Percentiles rank a stretch among this genome's conserved stretches.
These are phyloP conservation scores for Fusarium lyarnte DNA, from an alignment of 2,329 filamentous ascomycete genomes.

Conservation along the genomic window DNA sequence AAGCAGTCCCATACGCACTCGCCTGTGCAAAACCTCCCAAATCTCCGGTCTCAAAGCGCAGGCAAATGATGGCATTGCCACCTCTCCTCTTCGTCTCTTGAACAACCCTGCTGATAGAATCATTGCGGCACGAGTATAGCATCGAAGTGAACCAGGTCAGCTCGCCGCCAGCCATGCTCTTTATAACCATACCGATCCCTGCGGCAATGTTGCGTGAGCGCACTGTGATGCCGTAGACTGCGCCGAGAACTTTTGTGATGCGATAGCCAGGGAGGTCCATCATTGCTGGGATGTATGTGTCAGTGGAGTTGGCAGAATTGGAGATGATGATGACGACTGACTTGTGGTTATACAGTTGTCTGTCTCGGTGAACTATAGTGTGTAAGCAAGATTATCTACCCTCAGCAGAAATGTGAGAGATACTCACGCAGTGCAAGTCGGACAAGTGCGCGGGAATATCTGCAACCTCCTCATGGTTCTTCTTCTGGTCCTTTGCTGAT, in stretches of 20 bases:
- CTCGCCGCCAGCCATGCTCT: slow-evolving; percentile 67
- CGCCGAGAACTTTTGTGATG: slow-evolving; percentile 65
- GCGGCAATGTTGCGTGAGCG: slow-evolving; percentile 68
- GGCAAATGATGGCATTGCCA: slow-evolving; percentile 68
- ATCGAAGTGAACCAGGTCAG: slow-evolving; percentile 67
- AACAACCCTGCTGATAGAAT: slow-evolving; percentile 65
- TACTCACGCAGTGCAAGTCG: slow-evolving; percentile 59
- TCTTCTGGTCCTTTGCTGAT: slow-evolving; percentile 37
- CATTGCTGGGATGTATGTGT: slow-evolving; percentile 55
- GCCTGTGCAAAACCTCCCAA: slow-evolving; percentile 66
- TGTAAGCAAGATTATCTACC: neutral
- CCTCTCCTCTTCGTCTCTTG: slow-evolving; percentile 66
- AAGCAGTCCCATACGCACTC: slow-evolving; percentile 69
- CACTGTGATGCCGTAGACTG: slow-evolving; percentile 66
- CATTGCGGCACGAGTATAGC: slow-evolving; percentile 67
- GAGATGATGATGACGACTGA: slow-evolving; percentile 19
- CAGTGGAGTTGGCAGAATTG: neutral
- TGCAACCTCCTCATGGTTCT: slow-evolving; percentile 44
- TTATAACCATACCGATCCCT: slow-evolving; percentile 64
- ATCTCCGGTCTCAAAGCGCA: slow-evolving; percentile 67
- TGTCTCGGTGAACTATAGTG: slow-evolving; percentile 61
- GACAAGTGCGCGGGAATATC: slow-evolving; percentile 53
- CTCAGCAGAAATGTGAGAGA: no score
- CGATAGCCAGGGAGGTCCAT: slow-evolving; percentile 70
- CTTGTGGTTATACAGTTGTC: slow-evolving; percentile 68